phyloP scores from a whole-genome alignment of 2,329 filamentous ascomycete species.

The Arthrobotrys megalospora region DNA sequence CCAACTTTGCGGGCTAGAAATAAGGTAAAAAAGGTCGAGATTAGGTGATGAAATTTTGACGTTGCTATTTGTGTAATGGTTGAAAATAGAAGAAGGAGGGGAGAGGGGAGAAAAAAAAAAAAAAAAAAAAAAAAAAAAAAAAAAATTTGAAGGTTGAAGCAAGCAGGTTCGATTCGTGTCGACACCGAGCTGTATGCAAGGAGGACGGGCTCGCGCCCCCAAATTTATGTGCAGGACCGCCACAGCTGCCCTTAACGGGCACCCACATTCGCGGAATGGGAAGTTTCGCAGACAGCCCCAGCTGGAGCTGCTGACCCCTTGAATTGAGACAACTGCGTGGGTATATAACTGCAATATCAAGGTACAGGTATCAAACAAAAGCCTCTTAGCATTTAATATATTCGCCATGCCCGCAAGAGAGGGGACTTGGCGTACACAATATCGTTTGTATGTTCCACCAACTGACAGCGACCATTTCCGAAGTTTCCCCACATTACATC shows the following conservation, averaged over 20 bases:
- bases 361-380: neutral
- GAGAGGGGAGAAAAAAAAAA: neutral
- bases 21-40: neutral
- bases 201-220: slow-evolving; percentile 10
- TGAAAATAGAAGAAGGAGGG: slow-evolving; percentile 16
- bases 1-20: neutral
- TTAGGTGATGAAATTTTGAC: neutral
- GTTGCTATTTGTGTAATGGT: neutral
- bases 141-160: slow-evolving; percentile 10
- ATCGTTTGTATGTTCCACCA: neutral
- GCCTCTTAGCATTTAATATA: slow-evolving; percentile 1
- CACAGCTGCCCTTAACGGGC: slow-evolving; percentile 20
- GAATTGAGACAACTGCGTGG: slow-evolving; percentile 14
- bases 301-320: slow-evolving; percentile 17
- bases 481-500: neutral
- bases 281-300: slow-evolving; percentile 23
- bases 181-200: slow-evolving; percentile 8
- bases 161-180: slow-evolving; percentile 5
- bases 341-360: slow-evolving; percentile 19
- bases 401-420: slow-evolving; percentile 14
- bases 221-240: slow-evolving; percentile 25
- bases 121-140: slow-evolving; percentile 5
- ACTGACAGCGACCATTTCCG: neutral
- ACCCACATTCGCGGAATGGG: slow-evolving; percentile 12
- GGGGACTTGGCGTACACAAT: slow-evolving; percentile 6